These are phyloP conservation scores for Amanita subjunquillea DNA, from an alignment of 768 basidiomycete species.

Conservation along the genomic window DNA sequence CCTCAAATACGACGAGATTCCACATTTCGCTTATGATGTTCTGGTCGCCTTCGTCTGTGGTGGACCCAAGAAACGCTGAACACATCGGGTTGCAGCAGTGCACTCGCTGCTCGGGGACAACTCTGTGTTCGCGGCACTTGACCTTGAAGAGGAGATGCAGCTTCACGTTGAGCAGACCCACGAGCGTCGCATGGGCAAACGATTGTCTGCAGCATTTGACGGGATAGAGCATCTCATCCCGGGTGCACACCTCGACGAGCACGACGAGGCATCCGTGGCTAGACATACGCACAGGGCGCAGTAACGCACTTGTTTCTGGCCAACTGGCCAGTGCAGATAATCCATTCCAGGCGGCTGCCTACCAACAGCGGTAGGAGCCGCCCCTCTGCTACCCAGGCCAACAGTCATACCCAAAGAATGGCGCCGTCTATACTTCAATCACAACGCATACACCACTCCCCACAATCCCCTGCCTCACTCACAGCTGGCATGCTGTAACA, in stretches of 20 bases:
- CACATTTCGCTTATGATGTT: no score
- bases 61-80: slow-evolving; percentile 5
- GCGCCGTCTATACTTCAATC: background rate
- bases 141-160: slow-evolving; percentile 7
- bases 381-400: background rate
- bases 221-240: slow-evolving; percentile 13
- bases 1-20: background rate
- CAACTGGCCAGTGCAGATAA: slow-evolving; percentile 10
- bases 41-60: background rate
- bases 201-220: slow-evolving; percentile 13
- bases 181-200: slow-evolving; percentile 4
- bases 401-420: background rate
- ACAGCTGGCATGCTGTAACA: background rate
- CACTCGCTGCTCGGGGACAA: slow-evolving; percentile 9
- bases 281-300: slow-evolving; percentile 10
- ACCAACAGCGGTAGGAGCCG: background rate
- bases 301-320: slow-evolving; percentile 1
- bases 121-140: slow-evolving; percentile 11
- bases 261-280: slow-evolving; percentile 10
- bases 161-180: slow-evolving; percentile 2
- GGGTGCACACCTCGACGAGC: slow-evolving; percentile 11
- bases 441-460: background rate
- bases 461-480: background rate
- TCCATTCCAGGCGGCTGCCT: slow-evolving; percentile 7
- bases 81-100: slow-evolving; percentile 12